Evolutionary conservation across 495 filamentous ascomycete genomes (phyloP).

Genomic region (Annulohypoxylon bovei): DNA sequence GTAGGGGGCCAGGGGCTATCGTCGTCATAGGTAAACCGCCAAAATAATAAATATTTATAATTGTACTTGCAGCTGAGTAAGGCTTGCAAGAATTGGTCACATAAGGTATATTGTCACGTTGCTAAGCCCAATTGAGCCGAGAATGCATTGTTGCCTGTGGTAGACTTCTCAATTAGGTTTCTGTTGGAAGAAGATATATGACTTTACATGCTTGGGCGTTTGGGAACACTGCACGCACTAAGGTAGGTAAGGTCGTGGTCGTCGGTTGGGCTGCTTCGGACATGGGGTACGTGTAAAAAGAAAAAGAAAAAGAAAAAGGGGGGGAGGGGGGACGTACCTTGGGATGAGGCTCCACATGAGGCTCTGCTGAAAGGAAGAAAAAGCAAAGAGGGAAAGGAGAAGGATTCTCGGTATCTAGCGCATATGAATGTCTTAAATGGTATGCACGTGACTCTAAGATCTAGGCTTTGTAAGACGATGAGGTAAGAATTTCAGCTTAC

Average conservation of each 20-base stretch:
- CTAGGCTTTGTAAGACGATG: background rate
- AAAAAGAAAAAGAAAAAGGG: too few relatives aligned
- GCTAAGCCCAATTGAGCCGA: constrained; percentile 6
- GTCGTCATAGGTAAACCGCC: background rate
- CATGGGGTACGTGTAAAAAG: constrained; percentile 11
- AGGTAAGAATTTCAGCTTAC: background rate
- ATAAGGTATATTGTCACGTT: constrained; percentile 1
- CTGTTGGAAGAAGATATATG: background rate
- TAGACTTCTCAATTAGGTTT: background rate
- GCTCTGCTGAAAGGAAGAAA: constrained; percentile 7
- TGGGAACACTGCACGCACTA: background rate
- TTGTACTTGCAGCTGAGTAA: constrained; percentile 12
- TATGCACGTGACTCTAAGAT: background rate
- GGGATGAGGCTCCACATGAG: background rate
- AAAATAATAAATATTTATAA: background rate
- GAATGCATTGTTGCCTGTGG: constrained; percentile 7
- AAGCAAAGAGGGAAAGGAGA: background rate
- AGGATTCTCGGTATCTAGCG: background rate
- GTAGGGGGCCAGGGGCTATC: constrained; percentile 8
- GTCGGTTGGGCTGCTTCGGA: background rate
- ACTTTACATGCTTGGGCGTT: background rate
- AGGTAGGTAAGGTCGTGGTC: background rate
- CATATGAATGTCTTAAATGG: background rate
- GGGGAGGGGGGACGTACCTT: background rate
- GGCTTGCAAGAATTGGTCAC: background rate